Evolutionary conservation across 345 rosid genomes (phyloP).

Genomic region (Pugionium dolabratum): DNA sequence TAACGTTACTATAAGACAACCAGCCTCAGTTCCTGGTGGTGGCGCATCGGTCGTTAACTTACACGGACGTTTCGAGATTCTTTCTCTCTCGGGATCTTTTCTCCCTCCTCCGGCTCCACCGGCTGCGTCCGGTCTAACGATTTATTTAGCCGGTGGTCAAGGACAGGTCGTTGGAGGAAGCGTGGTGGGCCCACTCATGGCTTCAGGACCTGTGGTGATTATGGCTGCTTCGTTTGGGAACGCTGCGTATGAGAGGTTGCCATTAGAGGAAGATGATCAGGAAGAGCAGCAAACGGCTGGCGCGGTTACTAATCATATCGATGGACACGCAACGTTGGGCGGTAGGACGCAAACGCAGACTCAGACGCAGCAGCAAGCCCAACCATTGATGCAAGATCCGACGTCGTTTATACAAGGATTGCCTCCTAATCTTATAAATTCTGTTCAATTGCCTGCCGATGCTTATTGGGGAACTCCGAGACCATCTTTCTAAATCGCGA

Average conservation of each 20-base stretch:
- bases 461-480: slow-evolving; percentile 74
- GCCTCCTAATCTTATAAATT: slow-evolving; percentile 74
- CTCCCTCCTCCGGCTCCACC: slow-evolving; percentile 96
- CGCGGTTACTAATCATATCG: slow-evolving; percentile 33
- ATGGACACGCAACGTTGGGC: slow-evolving; percentile 41
- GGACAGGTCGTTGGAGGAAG: slow-evolving; percentile 97
- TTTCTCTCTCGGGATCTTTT: slow-evolving; percentile 85
- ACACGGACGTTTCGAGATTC: slow-evolving; percentile 91
- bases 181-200: slow-evolving; percentile 73
- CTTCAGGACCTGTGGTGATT: slow-evolving; percentile 86
- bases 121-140: slow-evolving; percentile 79
- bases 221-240: slow-evolving; percentile 98
- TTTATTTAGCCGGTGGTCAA: slow-evolving; percentile 94
- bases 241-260: slow-evolving; percentile 94
- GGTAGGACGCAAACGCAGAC: slow-evolving; percentile 47
- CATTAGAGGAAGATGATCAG: slow-evolving; percentile 69
- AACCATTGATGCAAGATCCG: slow-evolving; percentile 60
- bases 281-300: slow-evolving; percentile 44
- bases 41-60: slow-evolving; percentile 61
- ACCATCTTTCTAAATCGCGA: slow-evolving; percentile 49
- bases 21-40: slow-evolving; percentile 62
- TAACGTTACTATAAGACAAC: slow-evolving; percentile 76
- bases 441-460: slow-evolving; percentile 62
- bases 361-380: slow-evolving; percentile 44
- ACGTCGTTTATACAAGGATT: slow-evolving; percentile 67